These are phyloP conservation scores for Colletotrichum lindemuthianum DNA, from an alignment of 2,329 filamentous ascomycete genomes.

Conservation along the genomic window DNA sequence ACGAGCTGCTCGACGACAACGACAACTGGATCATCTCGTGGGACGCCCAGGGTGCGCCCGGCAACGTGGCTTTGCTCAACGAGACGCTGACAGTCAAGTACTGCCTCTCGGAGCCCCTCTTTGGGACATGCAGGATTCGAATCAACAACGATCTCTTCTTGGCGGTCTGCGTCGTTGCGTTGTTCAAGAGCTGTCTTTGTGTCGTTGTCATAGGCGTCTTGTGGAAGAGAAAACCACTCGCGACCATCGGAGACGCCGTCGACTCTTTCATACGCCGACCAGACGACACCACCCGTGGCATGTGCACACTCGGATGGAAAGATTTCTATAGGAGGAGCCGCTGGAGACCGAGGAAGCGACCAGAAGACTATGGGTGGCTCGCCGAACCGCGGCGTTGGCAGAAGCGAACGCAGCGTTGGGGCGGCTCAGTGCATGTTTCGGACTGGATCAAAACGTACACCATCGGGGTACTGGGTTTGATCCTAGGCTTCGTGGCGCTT, in stretches of 20 bases:
- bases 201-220: background rate
- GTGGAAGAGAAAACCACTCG: conserved; percentile 2
- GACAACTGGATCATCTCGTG: conserved; percentile 4
- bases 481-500: background rate
- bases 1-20: background rate
- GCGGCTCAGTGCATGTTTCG: background rate
- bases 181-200: conserved; percentile 5
- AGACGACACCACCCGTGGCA: conserved; percentile 5
- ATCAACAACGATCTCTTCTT: conserved; percentile 1
- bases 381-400: background rate
- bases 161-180: conserved; percentile 1
- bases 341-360: background rate
- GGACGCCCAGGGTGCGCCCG: background rate
- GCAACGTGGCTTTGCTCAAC: background rate
- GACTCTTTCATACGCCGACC: conserved; percentile 10
- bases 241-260: conserved; percentile 11
- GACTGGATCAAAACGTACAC: conserved; percentile 2
- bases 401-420: background rate
- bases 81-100: conserved; percentile 11
- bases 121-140: background rate
- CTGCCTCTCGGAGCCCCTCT: conserved; percentile 11
- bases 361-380: background rate
- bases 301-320: conserved; percentile 5
- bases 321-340: background rate
- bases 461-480: background rate